Conservation (phyloP, 176 grass and related monocot species). For the Calamus simplicifolius region DNA sequence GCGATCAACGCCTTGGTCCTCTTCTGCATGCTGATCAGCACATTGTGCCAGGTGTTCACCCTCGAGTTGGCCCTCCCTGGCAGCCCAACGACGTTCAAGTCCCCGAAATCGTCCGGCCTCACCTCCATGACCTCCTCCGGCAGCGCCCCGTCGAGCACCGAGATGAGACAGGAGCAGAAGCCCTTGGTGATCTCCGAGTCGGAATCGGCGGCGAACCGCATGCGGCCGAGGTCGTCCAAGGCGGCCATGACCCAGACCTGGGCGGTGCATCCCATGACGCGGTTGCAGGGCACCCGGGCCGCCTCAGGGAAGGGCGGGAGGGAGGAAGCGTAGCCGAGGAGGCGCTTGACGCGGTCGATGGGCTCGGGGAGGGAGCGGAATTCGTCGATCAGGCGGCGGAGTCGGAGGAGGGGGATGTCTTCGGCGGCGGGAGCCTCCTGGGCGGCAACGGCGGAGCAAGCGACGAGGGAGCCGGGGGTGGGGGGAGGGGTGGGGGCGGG, state of each 20-base stretch:
- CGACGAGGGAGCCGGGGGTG: neutral
- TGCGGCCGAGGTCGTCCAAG: slow-evolving; percentile 23
- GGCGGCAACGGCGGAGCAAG: slow-evolving; percentile 24
- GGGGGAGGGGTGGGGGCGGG: slow-evolving; percentile 8
- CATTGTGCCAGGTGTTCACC: slow-evolving; percentile 88
- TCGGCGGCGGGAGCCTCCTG: neutral
- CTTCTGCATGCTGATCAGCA: slow-evolving; percentile 86
- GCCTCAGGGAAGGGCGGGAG: slow-evolving; percentile 55
- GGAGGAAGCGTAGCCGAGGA: slow-evolving; percentile 43
- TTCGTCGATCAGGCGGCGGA: slow-evolving; percentile 46
- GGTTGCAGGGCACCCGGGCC: slow-evolving; percentile 46
- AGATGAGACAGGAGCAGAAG: slow-evolving; percentile 70
- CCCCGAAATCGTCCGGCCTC: slow-evolving; percentile 44
- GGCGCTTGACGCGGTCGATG: slow-evolving; percentile 46
- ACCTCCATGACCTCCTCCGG: slow-evolving; percentile 71
- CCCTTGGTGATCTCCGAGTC: slow-evolving; percentile 90
- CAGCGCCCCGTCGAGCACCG: slow-evolving; percentile 51
- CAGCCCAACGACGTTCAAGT: slow-evolving; percentile 39
- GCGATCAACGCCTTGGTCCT: slow-evolving; percentile 57
- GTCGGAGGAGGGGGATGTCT: slow-evolving; percentile 16
- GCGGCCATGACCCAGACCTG: slow-evolving; percentile 13
- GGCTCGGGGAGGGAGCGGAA: slow-evolving; percentile 52
- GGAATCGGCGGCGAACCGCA: slow-evolving; percentile 86
- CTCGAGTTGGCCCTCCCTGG: slow-evolving; percentile 42
- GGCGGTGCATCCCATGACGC: slow-evolving; percentile 88